These are phyloP conservation scores for Jatropha multifida DNA, from an alignment of 441 rosid species.

Conservation along the genomic window DNA sequence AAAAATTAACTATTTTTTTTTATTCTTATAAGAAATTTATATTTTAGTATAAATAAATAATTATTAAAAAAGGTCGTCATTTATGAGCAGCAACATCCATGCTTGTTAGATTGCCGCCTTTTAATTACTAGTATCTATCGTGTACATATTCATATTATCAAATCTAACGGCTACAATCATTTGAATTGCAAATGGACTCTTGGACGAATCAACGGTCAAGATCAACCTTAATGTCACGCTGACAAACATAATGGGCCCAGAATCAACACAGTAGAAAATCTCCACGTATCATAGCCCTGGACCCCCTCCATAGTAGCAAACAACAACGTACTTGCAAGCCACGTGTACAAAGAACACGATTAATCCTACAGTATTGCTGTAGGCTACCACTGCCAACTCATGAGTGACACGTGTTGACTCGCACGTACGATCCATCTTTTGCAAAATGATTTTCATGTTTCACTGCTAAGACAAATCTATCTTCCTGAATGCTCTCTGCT, in stretches of 20 bases:
- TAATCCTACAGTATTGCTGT: background rate
- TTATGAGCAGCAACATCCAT: no score
- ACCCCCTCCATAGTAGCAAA: background rate
- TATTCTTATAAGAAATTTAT: no score
- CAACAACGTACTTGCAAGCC: background rate
- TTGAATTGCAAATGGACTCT: background rate
- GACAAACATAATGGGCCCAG: background rate
- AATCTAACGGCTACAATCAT: background rate
- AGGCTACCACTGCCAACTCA: background rate
- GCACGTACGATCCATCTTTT: conserved; percentile 27
- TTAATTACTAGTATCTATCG: background rate
- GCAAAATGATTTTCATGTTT: conserved; percentile 5
- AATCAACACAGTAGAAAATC: background rate
- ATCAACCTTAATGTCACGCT: background rate
- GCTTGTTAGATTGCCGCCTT: background rate
- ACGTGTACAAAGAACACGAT: background rate
- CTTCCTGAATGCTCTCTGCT: background rate
- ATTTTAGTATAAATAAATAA: no score
- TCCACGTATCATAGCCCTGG: background rate
- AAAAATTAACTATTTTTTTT: no score
- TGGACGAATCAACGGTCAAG: background rate
- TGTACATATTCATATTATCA: background rate
- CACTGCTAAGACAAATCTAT: background rate
- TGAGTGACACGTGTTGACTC: conserved; percentile 15
- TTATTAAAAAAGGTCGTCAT: no score